Evolutionary conservation across 2,329 filamentous ascomycete species (phyloP), one percentile per base, ranked within the genome.

Genomic region (Cladosporium sp.): DNA sequence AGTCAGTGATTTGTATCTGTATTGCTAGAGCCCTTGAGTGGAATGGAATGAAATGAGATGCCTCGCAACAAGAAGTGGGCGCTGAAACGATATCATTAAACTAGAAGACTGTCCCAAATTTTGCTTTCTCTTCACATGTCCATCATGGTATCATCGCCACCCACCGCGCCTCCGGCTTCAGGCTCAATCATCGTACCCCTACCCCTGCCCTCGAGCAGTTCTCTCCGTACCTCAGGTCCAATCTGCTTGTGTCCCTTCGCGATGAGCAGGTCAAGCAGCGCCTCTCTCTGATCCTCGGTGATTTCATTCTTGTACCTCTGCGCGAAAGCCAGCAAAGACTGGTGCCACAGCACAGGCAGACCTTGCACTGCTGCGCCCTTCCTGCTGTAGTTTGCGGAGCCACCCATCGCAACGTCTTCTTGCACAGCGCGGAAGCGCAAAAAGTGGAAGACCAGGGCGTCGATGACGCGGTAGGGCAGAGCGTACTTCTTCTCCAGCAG

Each of bases 401-500:
- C 78, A 9, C 79, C 73, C 78, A 86, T 85, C 25, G 75, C 77
- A 56, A 88, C 85, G 32, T 82, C 75, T 17, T 81, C 79, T 61
- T 89, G 86, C 24, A 84, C 81, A 54, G 83, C 88, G 34, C 90
- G 83, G 78, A 96, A 97, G 15, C 94, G 88, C 61, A 97, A 74
- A 74, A 99, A 99, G 74, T 99, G 93, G 78, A 97, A 97, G 9
- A 99, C 94, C 1, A 97, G 79, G 1, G 91, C 88, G 67, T 99
- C 94, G 50, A 99, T 86, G 55, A 96, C 93, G 74, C 96, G 93
- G 77, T 89, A 97, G 0, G 93, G 94, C 10, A 99, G 79, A 0
- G 94, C 94, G 66, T 99, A 97, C 71, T 95, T 95, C 82, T 99
- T 99, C 75, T 97, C 93, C 3, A 99, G 79, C 36, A 99, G 82